phyloP scores from a whole-genome alignment of 2,329 filamentous ascomycete species.

The Ustilaginoidea virens region DNA sequence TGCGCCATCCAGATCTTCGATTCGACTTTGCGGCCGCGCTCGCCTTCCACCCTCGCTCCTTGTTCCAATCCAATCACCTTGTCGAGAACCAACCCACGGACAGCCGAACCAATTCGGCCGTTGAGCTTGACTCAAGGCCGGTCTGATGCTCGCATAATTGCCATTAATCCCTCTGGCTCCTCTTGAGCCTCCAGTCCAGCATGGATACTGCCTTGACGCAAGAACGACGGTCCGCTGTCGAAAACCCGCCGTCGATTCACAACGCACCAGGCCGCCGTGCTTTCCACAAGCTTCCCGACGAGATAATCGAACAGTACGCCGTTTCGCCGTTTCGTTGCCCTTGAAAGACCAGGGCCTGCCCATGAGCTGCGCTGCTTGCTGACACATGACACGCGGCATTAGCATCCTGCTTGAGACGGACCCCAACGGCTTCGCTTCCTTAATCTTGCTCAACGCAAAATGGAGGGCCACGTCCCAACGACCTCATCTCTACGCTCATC shows the following conservation, averaged over 20 bases:
- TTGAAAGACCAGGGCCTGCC: no score
- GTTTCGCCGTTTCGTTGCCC: background rate
- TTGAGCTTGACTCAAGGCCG: no score
- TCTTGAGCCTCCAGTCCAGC: slow-evolving; percentile 6
- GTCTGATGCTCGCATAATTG: slow-evolving; percentile 1
- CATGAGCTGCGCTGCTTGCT: background rate
- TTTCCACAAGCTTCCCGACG: slow-evolving; percentile 46
- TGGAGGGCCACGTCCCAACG: slow-evolving; percentile 51
- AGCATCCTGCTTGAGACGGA: slow-evolving; percentile 45
- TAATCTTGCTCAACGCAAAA: slow-evolving; percentile 48
- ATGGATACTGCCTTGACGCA: slow-evolving; percentile 16
- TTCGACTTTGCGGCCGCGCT: no score
- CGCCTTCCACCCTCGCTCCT: no score
- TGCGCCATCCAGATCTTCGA: no score
- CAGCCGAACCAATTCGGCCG: no score
- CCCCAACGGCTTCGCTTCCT: slow-evolving; percentile 49
- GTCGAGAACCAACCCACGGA: no score
- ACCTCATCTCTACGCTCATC: slow-evolving; percentile 44
- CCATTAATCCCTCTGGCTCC: background rate
- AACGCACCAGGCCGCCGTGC: slow-evolving; percentile 14
- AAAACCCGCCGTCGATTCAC: slow-evolving; percentile 15
- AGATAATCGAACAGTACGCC: slow-evolving; percentile 54
- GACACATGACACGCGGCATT: no score
- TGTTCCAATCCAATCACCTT: no score
- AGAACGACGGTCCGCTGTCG: slow-evolving; percentile 18